phyloP scores from a whole-genome alignment of 1,139 yeast genomes.

The Saccharomycopsis hybrid region DNA sequence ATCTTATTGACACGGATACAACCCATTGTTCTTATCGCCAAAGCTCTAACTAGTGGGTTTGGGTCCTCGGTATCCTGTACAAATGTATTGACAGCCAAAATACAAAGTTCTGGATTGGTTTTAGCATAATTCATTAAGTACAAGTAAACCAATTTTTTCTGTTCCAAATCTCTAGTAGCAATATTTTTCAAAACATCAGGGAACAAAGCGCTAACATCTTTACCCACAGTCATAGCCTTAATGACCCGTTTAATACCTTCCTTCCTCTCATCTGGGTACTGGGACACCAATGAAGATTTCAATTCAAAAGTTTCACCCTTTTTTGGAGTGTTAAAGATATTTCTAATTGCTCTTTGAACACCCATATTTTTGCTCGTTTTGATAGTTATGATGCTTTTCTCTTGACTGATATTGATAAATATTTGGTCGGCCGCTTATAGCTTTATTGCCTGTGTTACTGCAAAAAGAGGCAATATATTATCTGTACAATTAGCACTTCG shows the following conservation, averaged over 20 bases:
- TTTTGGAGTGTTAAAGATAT: constrained; percentile 51
- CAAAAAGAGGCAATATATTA: no score
- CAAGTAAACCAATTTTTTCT: constrained; percentile 89
- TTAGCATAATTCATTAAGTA: constrained; percentile 97
- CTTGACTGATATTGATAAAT: no score
- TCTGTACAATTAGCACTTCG: no score
- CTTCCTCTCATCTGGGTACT: constrained; percentile 87
- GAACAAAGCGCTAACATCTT: constrained; percentile 89
- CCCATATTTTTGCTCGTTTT: no score
- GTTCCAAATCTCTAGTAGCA: constrained; percentile 95
- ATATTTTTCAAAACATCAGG: constrained; percentile 96
- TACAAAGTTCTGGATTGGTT: constrained; percentile 90
- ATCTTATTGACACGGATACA: constrained; percentile 93
- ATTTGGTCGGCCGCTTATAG: no score
- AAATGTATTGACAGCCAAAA: constrained; percentile 94
- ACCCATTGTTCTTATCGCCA: constrained; percentile 98
- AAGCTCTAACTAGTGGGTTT: constrained; percentile 89
- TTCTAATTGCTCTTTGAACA: constrained; percentile 44
- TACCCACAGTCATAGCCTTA: constrained; percentile 98
- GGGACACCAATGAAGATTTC: constrained; percentile 86
- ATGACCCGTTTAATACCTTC: constrained; percentile 96
- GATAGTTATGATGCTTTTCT: no score
- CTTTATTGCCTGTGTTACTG: no score
- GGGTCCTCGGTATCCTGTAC: constrained; percentile 96
- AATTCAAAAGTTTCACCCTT: constrained; percentile 86